A percentile compares a stretch with the other conserved stretches of the same genome.
These are phyloP conservation scores for Nemania serpens DNA, from an alignment of 2,329 filamentous ascomycete species.

Conservation along the genomic window DNA sequence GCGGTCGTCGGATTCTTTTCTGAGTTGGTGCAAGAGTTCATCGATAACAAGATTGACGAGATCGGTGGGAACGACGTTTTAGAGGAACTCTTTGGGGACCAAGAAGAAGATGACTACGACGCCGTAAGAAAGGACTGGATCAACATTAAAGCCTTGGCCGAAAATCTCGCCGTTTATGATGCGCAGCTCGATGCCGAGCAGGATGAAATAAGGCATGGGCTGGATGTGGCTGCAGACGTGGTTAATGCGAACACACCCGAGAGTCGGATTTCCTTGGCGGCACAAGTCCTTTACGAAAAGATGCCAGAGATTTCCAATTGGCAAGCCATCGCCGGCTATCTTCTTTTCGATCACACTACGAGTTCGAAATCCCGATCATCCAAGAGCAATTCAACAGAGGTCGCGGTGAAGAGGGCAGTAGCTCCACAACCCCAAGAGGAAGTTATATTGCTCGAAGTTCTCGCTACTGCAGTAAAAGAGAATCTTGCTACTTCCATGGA, in stretches of 20 bases:
- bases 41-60: slow-evolving; percentile 79
- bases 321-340: slow-evolving; percentile 86
- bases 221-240: slow-evolving; percentile 58
- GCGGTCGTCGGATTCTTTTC: slow-evolving; percentile 90
- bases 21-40: slow-evolving; percentile 81
- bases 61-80: slow-evolving; percentile 79
- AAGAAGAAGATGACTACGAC: slow-evolving; percentile 76
- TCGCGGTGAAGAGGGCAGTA: slow-evolving; percentile 70
- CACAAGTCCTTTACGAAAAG: slow-evolving; percentile 82
- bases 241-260: slow-evolving; percentile 70
- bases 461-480: slow-evolving; percentile 80
- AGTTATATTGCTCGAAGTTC: slow-evolving; percentile 80
- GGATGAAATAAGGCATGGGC: slow-evolving; percentile 49
- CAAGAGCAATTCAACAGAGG: slow-evolving; percentile 62
- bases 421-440: slow-evolving; percentile 79
- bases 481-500: slow-evolving; percentile 71
- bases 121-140: slow-evolving; percentile 84
- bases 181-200: slow-evolving; percentile 66
- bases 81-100: slow-evolving; percentile 72
- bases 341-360: slow-evolving; percentile 87
- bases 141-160: slow-evolving; percentile 86
- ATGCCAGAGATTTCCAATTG: slow-evolving; percentile 82
- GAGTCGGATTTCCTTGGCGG: slow-evolving; percentile 83
- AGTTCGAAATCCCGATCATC: slow-evolving; percentile 59
- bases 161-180: slow-evolving; percentile 83